Evolutionary conservation across 2,329 filamentous ascomycete genomes (phyloP).

Genomic region (Escovopsis sp.): DNA sequence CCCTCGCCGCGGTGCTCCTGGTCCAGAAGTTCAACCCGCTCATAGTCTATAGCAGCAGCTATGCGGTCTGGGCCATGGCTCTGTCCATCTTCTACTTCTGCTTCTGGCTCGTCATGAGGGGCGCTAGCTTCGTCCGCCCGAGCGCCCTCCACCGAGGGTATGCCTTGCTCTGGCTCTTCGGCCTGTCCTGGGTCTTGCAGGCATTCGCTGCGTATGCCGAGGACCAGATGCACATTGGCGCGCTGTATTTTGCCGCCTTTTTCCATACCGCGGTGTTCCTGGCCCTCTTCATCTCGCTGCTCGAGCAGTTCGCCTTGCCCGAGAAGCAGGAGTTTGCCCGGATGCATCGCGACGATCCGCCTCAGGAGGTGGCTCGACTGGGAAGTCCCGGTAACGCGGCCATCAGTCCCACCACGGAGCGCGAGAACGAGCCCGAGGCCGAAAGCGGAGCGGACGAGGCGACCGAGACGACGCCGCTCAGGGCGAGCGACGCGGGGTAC

Average conservation of each 20-base stretch:
- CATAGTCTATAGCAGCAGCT: constrained; percentile 81
- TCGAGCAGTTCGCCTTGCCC: constrained; percentile 66
- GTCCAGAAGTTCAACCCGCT: constrained; percentile 73
- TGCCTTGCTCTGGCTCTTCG: constrained; percentile 69
- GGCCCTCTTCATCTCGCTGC: constrained; percentile 56
- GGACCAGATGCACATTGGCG: constrained; percentile 54
- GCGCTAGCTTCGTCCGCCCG: constrained; percentile 65
- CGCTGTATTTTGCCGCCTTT: constrained; percentile 70
- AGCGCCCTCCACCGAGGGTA: constrained; percentile 77
- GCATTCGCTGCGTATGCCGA: constrained; percentile 62
- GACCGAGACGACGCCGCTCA: constrained; percentile 40
- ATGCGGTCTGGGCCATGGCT: constrained; percentile 80
- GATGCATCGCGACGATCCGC: constrained; percentile 32
- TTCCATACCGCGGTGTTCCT: constrained; percentile 63
- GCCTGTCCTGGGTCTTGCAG: constrained; percentile 56
- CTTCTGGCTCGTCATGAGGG: constrained; percentile 69
- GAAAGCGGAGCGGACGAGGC: constrained; percentile 17
- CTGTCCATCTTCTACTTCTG: constrained; percentile 63
- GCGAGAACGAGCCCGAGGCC: constrained; percentile 3
- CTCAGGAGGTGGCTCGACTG: constrained; percentile 25
- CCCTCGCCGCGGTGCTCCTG: constrained; percentile 58
- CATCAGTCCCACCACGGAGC: constrained; percentile 2
- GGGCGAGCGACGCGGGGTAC: constrained; percentile 19
- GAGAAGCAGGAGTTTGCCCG: constrained; percentile 55
- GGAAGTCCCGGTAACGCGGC: constrained; percentile 3